Evolutionary conservation across 2,329 filamentous ascomycete species (phyloP), one percentile per base, ranked within the genome.

Genomic region (Ophiostoma quercus): DNA sequence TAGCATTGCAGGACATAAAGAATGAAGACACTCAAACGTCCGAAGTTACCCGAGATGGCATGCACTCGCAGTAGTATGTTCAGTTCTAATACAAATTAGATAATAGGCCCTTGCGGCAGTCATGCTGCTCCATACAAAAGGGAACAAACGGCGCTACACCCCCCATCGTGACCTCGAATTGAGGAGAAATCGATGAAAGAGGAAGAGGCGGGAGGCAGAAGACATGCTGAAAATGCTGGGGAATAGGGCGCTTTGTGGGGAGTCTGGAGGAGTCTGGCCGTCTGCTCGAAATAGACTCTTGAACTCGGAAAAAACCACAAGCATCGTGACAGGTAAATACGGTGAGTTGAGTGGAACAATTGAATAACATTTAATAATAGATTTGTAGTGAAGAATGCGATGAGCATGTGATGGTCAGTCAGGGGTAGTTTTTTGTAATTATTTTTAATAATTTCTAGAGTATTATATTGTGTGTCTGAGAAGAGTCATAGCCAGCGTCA

Each of bases 131-230:
- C 63, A 69, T 47, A 71, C 47, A 19, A 19, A 34, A 14, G 12
- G 25, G 12, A 29, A 29, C 25, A 29, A 29, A 29, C 25, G 25
- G 25, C 25, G n/a, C 62, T 39, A 39, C 65, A 67, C 69, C 22
- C 68, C 69, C 69, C 68, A 71, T 62, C 71, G 71, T 71, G 68
- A 70, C 71, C 63, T 68, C 16, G 66, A 62, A 47, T 65, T 67
- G 54, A 63, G 69, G 57, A 67, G 41, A 32, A 3, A 57, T 60
- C 41, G 37, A 43, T 66, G 41, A 34, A 12, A 57, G 6, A 9
- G 25, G 34, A 29, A 29, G 25, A 29, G 25, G 25, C 25, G 25
- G 25, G 25, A 29, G 25, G 25, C 25, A 2, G 25, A 29, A 29
- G 25, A 29, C 25, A 29, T 29, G 25, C 25, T 29, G 25, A 29